Conservation (phyloP, 345 rosid species). For the Pistacia atlantica region DNA sequence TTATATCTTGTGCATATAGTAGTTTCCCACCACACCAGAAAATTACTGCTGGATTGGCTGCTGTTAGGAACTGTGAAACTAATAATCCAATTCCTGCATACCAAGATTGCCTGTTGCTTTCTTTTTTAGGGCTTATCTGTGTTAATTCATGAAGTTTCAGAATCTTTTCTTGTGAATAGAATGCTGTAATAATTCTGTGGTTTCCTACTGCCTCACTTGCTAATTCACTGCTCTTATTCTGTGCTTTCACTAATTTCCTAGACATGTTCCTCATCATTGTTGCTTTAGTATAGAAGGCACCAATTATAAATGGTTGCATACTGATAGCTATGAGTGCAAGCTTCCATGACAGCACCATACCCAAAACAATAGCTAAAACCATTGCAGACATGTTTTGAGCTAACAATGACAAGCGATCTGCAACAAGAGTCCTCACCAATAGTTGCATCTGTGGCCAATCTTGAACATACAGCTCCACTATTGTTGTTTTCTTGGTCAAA, state of each 20-base stretch:
- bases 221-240: slow-evolving; percentile 30
- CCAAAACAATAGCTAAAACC: slow-evolving; percentile 26
- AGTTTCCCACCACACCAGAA: slow-evolving; percentile 45
- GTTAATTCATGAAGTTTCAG: slow-evolving; percentile 24
- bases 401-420: slow-evolving; percentile 34
- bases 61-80: slow-evolving; percentile 24
- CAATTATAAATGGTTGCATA: slow-evolving; percentile 33
- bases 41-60: slow-evolving; percentile 22
- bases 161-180: slow-evolving; percentile 32
- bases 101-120: slow-evolving; percentile 37
- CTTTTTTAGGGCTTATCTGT: slow-evolving; percentile 21
- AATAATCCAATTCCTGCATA: slow-evolving; percentile 32
- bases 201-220: slow-evolving; percentile 40
- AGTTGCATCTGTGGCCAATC: slow-evolving; percentile 37
- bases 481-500: slow-evolving; percentile 42
- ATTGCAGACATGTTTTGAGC: slow-evolving; percentile 28
- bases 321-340: slow-evolving; percentile 30
- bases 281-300: slow-evolving; percentile 26
- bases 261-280: slow-evolving; percentile 35
- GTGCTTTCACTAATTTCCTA: slow-evolving; percentile 32
- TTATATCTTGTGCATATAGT: slow-evolving; percentile 8
- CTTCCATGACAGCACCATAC: slow-evolving; percentile 27
- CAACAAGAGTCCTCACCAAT: slow-evolving; percentile 30
- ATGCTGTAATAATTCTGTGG: slow-evolving; percentile 38
- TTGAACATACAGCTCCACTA: slow-evolving; percentile 32